Percentiles rank a stretch among this genome's conserved stretches.
Evolutionary conservation across 306 rosid genomes (phyloP).

Genomic region (Calophaca sinica): DNA sequence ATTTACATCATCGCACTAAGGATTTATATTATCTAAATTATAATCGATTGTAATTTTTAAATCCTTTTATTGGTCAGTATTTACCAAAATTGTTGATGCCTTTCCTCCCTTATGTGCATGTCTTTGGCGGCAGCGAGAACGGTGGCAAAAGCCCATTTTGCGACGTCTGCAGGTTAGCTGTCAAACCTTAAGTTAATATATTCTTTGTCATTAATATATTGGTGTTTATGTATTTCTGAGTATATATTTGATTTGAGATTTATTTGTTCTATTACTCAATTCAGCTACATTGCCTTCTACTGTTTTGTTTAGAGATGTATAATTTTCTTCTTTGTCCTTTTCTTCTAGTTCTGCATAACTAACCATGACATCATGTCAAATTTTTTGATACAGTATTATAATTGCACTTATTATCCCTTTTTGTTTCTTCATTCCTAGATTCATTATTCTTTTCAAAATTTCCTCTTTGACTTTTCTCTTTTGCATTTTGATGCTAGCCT

Average conservation of each 20-base stretch:
- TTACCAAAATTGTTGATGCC: slow-evolving; percentile 12
- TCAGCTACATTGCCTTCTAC: slow-evolving; percentile 19
- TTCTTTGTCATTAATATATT: slow-evolving; percentile 14
- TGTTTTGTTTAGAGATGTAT: slow-evolving; percentile 10
- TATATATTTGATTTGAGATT: slow-evolving; percentile 16
- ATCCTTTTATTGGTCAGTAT: slow-evolving; percentile 26
- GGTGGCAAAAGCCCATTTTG: slow-evolving; percentile 58
- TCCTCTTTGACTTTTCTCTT: slow-evolving; percentile 14
- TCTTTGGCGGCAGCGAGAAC: slow-evolving; percentile 51
- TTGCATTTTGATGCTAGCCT: slow-evolving; percentile 28
- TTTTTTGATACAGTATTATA: slow-evolving; percentile 4
- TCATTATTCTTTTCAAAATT: slow-evolving; percentile 1
- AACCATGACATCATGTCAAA: slow-evolving; percentile 13
- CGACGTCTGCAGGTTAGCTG: slow-evolving; percentile 58
- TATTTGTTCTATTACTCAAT: not conserved
- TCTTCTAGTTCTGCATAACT: slow-evolving; percentile 3
- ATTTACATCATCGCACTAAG: not conserved
- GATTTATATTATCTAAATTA: not conserved
- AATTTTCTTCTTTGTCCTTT: slow-evolving; percentile 12
- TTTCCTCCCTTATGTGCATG: slow-evolving; percentile 17
- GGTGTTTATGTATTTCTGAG: not conserved
- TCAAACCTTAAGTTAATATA: slow-evolving; percentile 2
- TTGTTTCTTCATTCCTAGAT: slow-evolving; percentile 30
- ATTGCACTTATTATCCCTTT: slow-evolving; percentile 13
- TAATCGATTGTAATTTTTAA: not conserved